These are phyloP conservation scores for Trichoderma gracile DNA, from an alignment of 2,329 filamentous ascomycete species.

Conservation along the genomic window DNA sequence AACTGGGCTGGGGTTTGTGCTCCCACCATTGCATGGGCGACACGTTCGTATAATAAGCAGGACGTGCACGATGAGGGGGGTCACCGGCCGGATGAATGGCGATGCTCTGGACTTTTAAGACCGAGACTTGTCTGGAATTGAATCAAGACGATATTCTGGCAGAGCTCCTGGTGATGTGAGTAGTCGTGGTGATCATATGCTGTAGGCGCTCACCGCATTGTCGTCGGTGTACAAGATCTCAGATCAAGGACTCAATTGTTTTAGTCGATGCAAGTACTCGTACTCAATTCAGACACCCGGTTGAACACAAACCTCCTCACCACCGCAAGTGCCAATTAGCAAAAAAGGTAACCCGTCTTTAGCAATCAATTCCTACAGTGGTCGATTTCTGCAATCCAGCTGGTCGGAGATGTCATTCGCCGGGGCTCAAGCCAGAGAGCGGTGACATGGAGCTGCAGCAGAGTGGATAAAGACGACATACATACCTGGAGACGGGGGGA, in stretches of 20 bases:
- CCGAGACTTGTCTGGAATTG: background rate
- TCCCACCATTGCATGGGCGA: background rate
- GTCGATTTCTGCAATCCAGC: slow-evolving; percentile 1
- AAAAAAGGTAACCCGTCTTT: background rate
- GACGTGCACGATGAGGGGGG: background rate
- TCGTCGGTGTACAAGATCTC: too few species aligned
- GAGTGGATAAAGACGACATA: slow-evolving; percentile 4
- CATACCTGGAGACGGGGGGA: background rate
- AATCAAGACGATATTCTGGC: too few species aligned
- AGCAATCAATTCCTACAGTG: background rate
- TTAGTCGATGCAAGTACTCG: too few species aligned
- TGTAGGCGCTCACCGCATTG: too few species aligned
- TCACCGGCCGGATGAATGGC: background rate
- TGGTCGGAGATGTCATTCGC: slow-evolving; percentile 12
- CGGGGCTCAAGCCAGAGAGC: background rate
- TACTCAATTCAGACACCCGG: too few species aligned
- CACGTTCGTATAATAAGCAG: background rate
- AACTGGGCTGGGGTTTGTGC: background rate
- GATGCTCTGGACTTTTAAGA: too few species aligned
- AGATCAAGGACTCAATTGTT: too few species aligned
- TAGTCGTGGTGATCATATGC: too few species aligned
- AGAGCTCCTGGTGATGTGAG: too few species aligned
- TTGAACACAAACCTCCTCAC: too few species aligned
- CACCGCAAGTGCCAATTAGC: background rate
- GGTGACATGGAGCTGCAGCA: slow-evolving; percentile 3